Conservation (phyloP, 2,329 filamentous ascomycete genomes). For the Pyricularia grisea region DNA sequence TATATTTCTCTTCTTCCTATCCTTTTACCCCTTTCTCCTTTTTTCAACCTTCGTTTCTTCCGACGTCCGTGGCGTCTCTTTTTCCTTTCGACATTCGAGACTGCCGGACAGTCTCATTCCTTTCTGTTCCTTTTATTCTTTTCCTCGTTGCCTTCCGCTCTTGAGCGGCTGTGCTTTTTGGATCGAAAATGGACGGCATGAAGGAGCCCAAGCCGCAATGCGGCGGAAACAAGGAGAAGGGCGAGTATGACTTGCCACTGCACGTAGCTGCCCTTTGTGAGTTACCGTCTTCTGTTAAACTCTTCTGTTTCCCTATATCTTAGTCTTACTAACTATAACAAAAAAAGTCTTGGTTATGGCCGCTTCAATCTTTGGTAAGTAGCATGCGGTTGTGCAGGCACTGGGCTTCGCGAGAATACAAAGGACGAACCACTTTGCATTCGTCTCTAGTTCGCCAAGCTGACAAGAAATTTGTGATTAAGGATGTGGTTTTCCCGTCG, state of each 20-base stretch:
- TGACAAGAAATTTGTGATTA: not conserved
- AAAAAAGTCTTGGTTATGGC: conserved; percentile 27
- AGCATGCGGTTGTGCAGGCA: not conserved
- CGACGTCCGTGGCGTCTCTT: conserved; percentile 15
- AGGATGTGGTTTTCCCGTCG: conserved; percentile 42
- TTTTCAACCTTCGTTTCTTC: conserved; percentile 13
- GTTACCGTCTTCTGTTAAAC: conserved; percentile 10
- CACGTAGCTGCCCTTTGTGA: conserved; percentile 32
- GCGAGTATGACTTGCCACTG: conserved; percentile 32
- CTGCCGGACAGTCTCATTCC: conserved; percentile 25
- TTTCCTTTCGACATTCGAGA: conserved; percentile 14
- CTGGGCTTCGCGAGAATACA: not conserved
- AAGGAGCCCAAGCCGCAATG: conserved; percentile 26
- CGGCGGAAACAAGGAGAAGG: conserved; percentile 23
- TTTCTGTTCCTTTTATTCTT: conserved; percentile 11
- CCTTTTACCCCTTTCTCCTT: conserved; percentile 9
- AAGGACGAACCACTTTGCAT: not conserved
- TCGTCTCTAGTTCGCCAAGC: not conserved
- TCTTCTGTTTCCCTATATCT: conserved; percentile 6
- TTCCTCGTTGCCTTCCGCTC: conserved; percentile 9
- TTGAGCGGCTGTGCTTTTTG: conserved; percentile 5
- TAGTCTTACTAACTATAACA: not conserved
- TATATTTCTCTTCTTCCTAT: not conserved
- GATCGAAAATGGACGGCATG: conserved; percentile 11
- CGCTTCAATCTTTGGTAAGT: conserved; percentile 27